Evolutionary conservation across 139 green algal species (phyloP), one percentile per base, ranked within the genome.

Genomic region (Zygnema circumcarinatum): DNA sequence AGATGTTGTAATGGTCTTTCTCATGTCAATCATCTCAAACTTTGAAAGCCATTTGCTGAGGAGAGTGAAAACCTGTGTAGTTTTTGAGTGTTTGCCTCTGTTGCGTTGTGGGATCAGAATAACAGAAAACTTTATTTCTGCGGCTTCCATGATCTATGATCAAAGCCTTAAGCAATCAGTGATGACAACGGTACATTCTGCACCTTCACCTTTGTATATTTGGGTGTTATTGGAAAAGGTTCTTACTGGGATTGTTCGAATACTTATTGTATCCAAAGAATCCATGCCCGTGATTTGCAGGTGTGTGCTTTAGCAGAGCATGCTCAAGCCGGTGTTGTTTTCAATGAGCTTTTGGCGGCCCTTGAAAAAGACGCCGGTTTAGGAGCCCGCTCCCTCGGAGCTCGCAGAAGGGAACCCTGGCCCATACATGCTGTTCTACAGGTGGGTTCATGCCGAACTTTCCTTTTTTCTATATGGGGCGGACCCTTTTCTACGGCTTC

Each of bases 321-420:
- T 78, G 69, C 35, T 52, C 35, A 78, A 11, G 69, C 69, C 11
- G 69, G 69, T 22, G 69, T 41, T 38, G 69, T 78, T 22, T 78
- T 78, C 16, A 41, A 78, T 41, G 35, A 78, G 69, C 69, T 78
- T 41, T 16, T 78, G 16, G 35, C 36, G 7, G 35, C 69, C 69
- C 11, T 78, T 25, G 35, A 39, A 11, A 78, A 16, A 78, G 69
- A 78, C 16, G 35, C 69, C 16, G 36, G 35, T 16, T 20, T 78
- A 25, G 47, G 47, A 16, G 47, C 16, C 47, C 47, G 47, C 16
- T 25, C 7, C 47, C 16, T 62, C 47, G 47, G 47, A 25, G 7
- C 47, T 62, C 47, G 47, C 7, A 7, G 16, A 25, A 62, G 47
- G 47, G 47, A 62, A 16, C 47, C 47, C 47, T 62, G 47, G 47